Evolutionary conservation across 2,329 filamentous ascomycete species (phyloP).

Genomic region (Hymenoscyphus scutula): DNA sequence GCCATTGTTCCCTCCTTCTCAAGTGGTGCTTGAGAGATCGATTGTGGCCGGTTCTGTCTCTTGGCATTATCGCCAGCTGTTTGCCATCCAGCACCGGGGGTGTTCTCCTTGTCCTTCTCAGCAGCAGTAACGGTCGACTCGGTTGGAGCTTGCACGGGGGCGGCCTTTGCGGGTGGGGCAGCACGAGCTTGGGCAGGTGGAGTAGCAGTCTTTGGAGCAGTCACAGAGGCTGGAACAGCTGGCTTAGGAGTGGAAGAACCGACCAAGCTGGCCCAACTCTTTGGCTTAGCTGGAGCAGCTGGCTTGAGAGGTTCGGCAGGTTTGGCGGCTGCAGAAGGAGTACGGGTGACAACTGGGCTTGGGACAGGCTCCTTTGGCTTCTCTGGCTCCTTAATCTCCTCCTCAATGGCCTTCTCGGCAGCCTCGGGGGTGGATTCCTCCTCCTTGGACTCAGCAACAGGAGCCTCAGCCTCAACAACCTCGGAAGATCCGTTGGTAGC

Average conservation of each 20-base stretch:
- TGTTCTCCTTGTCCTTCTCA: slow-evolving; percentile 35
- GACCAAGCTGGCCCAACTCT: slow-evolving; percentile 73
- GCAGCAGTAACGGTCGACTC: slow-evolving; percentile 41
- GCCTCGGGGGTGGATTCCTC: slow-evolving; percentile 44
- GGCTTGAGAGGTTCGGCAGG: slow-evolving; percentile 51
- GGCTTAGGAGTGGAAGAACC: slow-evolving; percentile 51
- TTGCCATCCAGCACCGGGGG: slow-evolving; percentile 71
- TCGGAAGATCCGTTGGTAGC: slow-evolving; percentile 46
- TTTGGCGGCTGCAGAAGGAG: slow-evolving; percentile 28
- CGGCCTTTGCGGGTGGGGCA: slow-evolving; percentile 39
- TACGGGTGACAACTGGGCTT: slow-evolving; percentile 49
- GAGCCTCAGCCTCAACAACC: slow-evolving; percentile 33
- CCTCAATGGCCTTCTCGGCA: slow-evolving; percentile 52
- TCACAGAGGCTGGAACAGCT: slow-evolving; percentile 44
- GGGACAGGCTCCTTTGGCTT: slow-evolving; percentile 64
- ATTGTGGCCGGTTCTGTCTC: slow-evolving; percentile 74
- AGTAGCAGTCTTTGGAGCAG: slow-evolving; percentile 53
- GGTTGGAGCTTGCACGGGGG: slow-evolving; percentile 46
- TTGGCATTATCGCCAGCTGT: slow-evolving; percentile 79
- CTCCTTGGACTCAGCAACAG: slow-evolving; percentile 35
- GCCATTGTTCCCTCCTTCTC: slow-evolving; percentile 78
- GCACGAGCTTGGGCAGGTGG: slow-evolving; percentile 53
- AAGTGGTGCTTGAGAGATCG: slow-evolving; percentile 51
- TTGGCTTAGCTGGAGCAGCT: slow-evolving; percentile 57
- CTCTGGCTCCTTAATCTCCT: slow-evolving; percentile 57